Conservation (phyloP, 2,329 filamentous ascomycete species). For the Aspergillus sp. region DNA sequence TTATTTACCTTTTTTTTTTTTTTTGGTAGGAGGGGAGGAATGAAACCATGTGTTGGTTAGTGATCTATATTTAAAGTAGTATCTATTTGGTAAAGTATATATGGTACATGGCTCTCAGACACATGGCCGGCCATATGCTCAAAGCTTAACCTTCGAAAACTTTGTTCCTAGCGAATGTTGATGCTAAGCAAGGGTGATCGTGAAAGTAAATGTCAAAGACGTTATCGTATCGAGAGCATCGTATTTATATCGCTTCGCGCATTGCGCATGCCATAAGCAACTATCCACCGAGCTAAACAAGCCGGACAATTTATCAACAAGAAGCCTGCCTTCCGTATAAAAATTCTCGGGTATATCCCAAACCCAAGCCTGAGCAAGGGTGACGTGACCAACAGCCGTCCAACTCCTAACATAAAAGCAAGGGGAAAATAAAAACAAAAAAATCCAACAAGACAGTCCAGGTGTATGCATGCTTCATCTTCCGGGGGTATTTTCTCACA, state of each 20-base stretch:
- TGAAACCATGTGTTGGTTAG: neutral
- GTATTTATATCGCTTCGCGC: neutral
- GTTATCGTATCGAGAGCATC: neutral
- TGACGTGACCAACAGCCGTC: neutral
- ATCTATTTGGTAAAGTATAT: neutral
- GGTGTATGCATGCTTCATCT: conserved; percentile 12
- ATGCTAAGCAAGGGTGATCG: too few relatives aligned
- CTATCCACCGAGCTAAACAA: neutral
- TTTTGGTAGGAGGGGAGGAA: too few relatives aligned
- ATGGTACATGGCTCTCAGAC: neutral
- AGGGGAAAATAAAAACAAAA: neutral
- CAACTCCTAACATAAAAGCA: conserved; percentile 8
- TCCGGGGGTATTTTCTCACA: conserved; percentile 14
- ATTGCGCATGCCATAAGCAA: neutral
- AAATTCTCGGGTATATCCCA: conserved; percentile 2
- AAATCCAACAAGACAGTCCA: conserved; percentile 3
- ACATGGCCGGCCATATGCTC: neutral
- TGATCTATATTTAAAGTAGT: neutral
- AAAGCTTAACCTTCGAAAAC: neutral
- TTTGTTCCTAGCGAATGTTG: too few relatives aligned
- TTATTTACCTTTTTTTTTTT: too few relatives aligned
- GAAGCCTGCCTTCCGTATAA: neutral
- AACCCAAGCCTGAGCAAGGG: conserved; percentile 1
- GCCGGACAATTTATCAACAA: conserved; percentile 3
- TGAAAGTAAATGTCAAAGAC: neutral